A percentile compares a stretch with the other conserved stretches of the same genome.
Evolutionary conservation across 495 filamentous ascomycete species (phyloP).

Genomic region (Tetracladium setigerum): DNA sequence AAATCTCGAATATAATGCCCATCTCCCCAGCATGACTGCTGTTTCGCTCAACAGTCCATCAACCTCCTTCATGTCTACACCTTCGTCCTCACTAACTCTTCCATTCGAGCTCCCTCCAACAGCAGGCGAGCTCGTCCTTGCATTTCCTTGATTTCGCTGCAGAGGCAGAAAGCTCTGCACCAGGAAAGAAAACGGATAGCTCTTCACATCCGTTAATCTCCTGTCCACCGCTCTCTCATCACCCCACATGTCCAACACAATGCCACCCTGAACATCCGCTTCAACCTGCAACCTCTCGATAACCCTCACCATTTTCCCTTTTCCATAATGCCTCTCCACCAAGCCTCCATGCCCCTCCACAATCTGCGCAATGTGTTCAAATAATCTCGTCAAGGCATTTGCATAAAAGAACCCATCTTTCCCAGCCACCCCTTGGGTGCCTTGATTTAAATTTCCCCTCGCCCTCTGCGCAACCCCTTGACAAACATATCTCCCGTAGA

Average conservation of each 20-base stretch:
- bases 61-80: constrained; percentile 90
- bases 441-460: constrained; percentile 65
- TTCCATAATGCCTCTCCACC: constrained; percentile 89
- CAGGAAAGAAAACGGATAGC: constrained; percentile 93
- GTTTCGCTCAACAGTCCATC: constrained; percentile 81
- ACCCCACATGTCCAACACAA: constrained; percentile 89
- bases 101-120: constrained; percentile 33
- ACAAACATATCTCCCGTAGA: constrained; percentile 93
- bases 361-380: constrained; percentile 96
- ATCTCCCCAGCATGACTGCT: constrained; percentile 82
- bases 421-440: constrained; percentile 33
- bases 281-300: constrained; percentile 91
- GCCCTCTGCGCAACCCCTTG: constrained; percentile 82
- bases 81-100: constrained; percentile 70
- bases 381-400: constrained; percentile 80
- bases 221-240: constrained; percentile 81
- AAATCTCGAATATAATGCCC: constrained; percentile 89
- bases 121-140: constrained; percentile 50
- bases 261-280: constrained; percentile 95
- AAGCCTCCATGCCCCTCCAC: constrained; percentile 83
- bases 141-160: constrained; percentile 40
- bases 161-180: constrained; percentile 83
- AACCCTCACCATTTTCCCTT: constrained; percentile 89
- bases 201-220: constrained; percentile 87
- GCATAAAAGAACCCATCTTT: constrained; percentile 83